phyloP scores from a whole-genome alignment of 2,329 filamentous ascomycete species.

The Calcarisporium arbuscula region DNA sequence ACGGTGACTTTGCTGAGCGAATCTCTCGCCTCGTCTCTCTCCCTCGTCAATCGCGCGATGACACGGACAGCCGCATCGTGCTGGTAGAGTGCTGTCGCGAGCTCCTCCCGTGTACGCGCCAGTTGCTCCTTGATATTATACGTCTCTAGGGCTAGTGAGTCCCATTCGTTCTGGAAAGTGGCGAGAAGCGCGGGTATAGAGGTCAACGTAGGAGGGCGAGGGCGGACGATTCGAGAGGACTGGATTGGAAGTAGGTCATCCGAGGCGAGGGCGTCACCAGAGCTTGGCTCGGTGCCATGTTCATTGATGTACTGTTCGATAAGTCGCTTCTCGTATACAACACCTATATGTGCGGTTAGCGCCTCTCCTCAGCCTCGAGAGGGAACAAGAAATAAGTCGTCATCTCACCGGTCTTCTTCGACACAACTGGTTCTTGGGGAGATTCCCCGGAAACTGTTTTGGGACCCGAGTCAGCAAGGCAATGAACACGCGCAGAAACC shows the following conservation, averaged over 20 bases:
- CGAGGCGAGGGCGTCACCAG: constrained; percentile 72
- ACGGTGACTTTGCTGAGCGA: constrained; percentile 82
- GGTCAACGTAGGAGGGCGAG: constrained; percentile 85
- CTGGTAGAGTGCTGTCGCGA: constrained; percentile 90
- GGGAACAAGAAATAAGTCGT: constrained; percentile 4
- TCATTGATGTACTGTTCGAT: constrained; percentile 94
- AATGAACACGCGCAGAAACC: background rate
- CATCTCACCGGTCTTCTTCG: constrained; percentile 79
- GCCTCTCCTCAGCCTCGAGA: no score
- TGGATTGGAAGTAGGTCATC: constrained; percentile 89
- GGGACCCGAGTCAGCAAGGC: constrained; percentile 12
- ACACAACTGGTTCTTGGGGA: constrained; percentile 90
- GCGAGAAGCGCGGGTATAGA: constrained; percentile 92
- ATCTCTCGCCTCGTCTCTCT: constrained; percentile 87
- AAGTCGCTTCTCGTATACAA: constrained; percentile 89
- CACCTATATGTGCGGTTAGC: no score
- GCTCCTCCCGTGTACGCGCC: constrained; percentile 83
- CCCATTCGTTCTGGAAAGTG: constrained; percentile 98
- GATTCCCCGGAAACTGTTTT: constrained; percentile 94
- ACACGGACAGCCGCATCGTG: constrained; percentile 95
- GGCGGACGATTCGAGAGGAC: constrained; percentile 74
- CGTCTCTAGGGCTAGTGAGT: constrained; percentile 83
- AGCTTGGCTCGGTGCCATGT: constrained; percentile 87
- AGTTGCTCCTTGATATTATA: constrained; percentile 88
- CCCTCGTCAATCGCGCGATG: constrained; percentile 82